Base-by-base conservation (phyloP, 306 rosid species). In the Begonia fuchsioides region DNA sequence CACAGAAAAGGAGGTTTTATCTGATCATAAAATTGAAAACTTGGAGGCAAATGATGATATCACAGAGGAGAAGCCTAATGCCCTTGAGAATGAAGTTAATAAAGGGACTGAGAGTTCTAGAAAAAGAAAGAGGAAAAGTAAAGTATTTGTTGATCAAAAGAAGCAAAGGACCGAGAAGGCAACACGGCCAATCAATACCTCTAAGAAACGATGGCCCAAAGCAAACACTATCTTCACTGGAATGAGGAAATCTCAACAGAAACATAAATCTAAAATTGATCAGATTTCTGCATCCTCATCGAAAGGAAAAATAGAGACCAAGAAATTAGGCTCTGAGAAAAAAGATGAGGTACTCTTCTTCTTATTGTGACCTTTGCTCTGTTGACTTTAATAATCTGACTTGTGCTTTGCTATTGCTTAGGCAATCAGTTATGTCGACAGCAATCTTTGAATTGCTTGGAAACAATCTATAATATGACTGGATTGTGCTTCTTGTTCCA, bases 101-200 rank as follows among this genome's bases (percentile, higher is more conserved):
- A 68, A 80, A 69, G 54, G 52, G 38, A 61, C 66, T 39, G 77
- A 58, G 56, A 76, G 74, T 64, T 52, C 71, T 39, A 73, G 69
- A 61, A 85, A 85, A 71, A 73, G 94, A 78, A 81, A 85, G 64
- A 72, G 54, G 47, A 71, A 68, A 70, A 72, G 49, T 46, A 60
- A 50, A 60, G 63, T 55, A 35, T 69, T 58, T 57, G 47, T 49
- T 59, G 74, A 57, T 75, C 69, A 65, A 65, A 82, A 81, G 77
- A 92, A 79, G 78, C 60, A 19, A 14, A 82, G 56, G 81, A 73
- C 71, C 43, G 93, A 78, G 44, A 85, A 75, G 75, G 79, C 79
- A 48, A 79, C 87, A 67, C 38, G 56, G 50, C 54, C 53, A 47
- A 65, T 40, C 53, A 43, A 57, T 63, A 9, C 65, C 63, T 66